A percentile compares a stretch with the other conserved stretches of the same genome.
These are phyloP conservation scores for Aegilops longissima DNA, from an alignment of 176 grass and related monocot species.

Conservation along the genomic window DNA sequence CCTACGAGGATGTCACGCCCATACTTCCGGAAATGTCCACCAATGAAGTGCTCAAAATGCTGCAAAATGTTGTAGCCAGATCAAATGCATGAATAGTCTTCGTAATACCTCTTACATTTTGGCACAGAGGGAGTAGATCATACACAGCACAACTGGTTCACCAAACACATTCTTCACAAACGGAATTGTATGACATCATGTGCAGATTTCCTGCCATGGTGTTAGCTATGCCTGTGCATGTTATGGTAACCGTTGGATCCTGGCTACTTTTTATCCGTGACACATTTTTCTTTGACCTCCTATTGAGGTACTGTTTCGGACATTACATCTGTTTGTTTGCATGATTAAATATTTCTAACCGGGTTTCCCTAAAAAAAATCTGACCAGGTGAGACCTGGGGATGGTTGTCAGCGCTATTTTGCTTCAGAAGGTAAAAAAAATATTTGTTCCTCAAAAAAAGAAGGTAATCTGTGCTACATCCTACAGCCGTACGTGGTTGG, in stretches of 20 bases:
- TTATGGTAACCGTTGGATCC: background rate
- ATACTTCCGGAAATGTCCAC: conserved; percentile 57
- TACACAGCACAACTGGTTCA: background rate
- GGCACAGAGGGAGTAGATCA: background rate
- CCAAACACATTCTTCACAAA: background rate
- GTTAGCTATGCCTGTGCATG: background rate
- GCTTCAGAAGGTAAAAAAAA: background rate
- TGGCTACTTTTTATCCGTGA: background rate
- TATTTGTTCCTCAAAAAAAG: background rate
- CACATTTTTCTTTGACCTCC: background rate
- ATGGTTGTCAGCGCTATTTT: background rate
- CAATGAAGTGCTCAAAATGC: conserved; percentile 73
- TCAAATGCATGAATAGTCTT: background rate
- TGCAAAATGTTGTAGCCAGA: conserved; percentile 17
- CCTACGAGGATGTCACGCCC: conserved; percentile 56
- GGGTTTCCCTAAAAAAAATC: too few relatives aligned
- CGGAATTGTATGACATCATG: background rate
- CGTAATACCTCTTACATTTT: too few relatives aligned
- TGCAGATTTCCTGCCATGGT: background rate
- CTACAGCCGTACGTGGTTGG: background rate
- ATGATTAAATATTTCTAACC: background rate
- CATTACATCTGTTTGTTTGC: background rate
- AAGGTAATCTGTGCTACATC: background rate
- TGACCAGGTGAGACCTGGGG: background rate
- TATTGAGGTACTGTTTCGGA: background rate